A percentile compares a stretch with the other conserved stretches of the same genome.
These are phyloP conservation scores for Sphagnum contortum DNA, from an alignment of 225 moss, liverwort and hornwort genomes.

Conservation along the genomic window DNA sequence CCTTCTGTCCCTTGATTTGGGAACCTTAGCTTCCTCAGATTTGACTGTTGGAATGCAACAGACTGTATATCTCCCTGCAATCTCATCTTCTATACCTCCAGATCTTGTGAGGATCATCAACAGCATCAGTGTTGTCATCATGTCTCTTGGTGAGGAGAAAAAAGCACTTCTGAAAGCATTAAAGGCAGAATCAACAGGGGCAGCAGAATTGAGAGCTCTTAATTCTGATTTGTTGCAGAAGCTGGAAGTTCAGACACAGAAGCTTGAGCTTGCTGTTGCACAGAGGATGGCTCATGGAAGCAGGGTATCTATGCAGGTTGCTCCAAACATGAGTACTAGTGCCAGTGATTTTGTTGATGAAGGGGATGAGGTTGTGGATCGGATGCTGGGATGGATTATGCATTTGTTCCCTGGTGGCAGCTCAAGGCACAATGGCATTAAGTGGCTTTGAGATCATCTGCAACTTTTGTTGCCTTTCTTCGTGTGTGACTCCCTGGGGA, in stretches of 20 bases:
- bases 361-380: constrained; percentile 98
- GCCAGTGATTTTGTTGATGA: constrained; percentile 84
- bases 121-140: constrained; percentile 64
- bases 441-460: constrained; percentile 17
- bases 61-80: constrained; percentile 35
- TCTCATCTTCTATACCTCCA: constrained; percentile 37
- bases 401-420: constrained; percentile 80
- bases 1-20: not conserved
- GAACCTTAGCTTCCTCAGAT: constrained; percentile 13
- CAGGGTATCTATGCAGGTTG: constrained; percentile 20
- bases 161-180: constrained; percentile 76
- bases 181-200: constrained; percentile 78
- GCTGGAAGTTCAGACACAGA: constrained; percentile 89
- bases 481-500: too few relatives aligned
- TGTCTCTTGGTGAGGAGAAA: constrained; percentile 66
- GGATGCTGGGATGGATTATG: constrained; percentile 91
- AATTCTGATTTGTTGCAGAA: constrained; percentile 86
- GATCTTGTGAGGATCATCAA: constrained; percentile 58
- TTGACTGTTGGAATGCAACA: constrained; percentile 5
- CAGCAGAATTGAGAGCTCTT: constrained; percentile 65
- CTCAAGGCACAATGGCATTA: constrained; percentile 65
- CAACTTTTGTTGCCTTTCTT: too few relatives aligned
- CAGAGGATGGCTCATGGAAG: constrained; percentile 76
- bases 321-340: constrained; percentile 30
- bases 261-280: constrained; percentile 83